Evolutionary conservation across 495 filamentous ascomycete species (phyloP), one percentile per base, ranked within the genome.

Genomic region (Penicillium desertorum): DNA sequence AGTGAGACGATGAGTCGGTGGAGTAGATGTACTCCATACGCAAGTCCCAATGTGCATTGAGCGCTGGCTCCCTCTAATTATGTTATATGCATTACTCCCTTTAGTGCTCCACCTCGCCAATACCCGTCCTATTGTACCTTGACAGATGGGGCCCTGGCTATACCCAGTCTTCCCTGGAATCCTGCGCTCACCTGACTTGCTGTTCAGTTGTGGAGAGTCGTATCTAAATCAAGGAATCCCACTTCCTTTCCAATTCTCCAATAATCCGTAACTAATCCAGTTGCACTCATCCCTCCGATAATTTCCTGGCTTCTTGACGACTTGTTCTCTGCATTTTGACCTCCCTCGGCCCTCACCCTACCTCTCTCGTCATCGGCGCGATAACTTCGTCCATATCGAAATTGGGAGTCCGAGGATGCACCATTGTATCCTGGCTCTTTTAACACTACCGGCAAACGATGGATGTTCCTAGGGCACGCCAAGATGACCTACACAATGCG

Each of bases 341-440:
- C 3, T 29, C n/a, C 22, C 27, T 27, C 50, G 4, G 41, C 30
- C 16, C 20, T 45, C 29, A 22, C 47, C 11, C 50, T 36, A 10
- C n/a, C 37, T 37, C 12, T 39, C 30, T 45, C 43, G 3, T 43
- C 45, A 19, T 23, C 10, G 20, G 19, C 20, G 30, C 49, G 32
- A 20, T 7, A 29, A 22, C 34, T 30, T 44, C 64, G 68, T n/a
- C 63, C 76, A 30, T 61, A 70, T 4, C 68, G 69, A 36, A 45
- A 50, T 22, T 54, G 61, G 30, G 67, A 71, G 41, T 34, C 34
- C 2, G 45, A 67, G 52, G 44, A 64, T 69, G 66, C 59, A 50
- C 19, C 22, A 56, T 25, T 58, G 56, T 48, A 48, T 58, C 29
- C 61, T 48, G 4, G 29, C 29, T 19, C 42, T 51, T 57, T 32